A percentile compares a stretch with the other conserved stretches of the same genome.
phyloP scores from a whole-genome alignment of 1,284 basidiomycete species.

The Naganishia sp. region DNA sequence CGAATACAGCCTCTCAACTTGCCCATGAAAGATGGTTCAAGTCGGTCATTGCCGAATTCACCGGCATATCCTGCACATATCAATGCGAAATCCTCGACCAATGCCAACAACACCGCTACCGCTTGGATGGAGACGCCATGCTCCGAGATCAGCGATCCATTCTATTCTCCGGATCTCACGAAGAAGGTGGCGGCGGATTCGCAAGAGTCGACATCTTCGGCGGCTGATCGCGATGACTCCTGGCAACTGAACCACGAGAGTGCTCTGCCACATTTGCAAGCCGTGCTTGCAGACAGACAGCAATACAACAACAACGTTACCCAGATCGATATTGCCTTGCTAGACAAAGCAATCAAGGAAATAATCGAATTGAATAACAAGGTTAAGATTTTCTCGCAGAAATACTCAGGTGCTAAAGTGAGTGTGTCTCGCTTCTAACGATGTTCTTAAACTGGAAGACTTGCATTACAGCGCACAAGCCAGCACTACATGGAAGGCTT shows the following conservation, averaged over 20 bases:
- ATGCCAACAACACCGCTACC: background rate
- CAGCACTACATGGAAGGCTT: slow-evolving; percentile 90
- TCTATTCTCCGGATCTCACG: slow-evolving; percentile 37
- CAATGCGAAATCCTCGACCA: background rate
- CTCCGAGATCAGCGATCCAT: slow-evolving; percentile 31
- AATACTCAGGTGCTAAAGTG: slow-evolving; percentile 84
- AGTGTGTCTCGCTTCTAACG: background rate
- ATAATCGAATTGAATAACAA: slow-evolving; percentile 69
- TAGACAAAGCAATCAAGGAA: slow-evolving; percentile 70
- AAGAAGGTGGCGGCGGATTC: slow-evolving; percentile 38
- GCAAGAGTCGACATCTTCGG: slow-evolving; percentile 30
- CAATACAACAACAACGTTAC: slow-evolving; percentile 66
- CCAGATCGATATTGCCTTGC: slow-evolving; percentile 70
- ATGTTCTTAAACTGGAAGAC: background rate
- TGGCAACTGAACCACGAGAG: slow-evolving; percentile 8
- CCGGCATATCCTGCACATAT: slow-evolving; percentile 8
- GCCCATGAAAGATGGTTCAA: slow-evolving; percentile 11
- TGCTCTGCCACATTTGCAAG: slow-evolving; percentile 58
- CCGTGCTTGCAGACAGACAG: slow-evolving; percentile 65
- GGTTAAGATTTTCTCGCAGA: slow-evolving; percentile 67
- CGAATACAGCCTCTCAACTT: slow-evolving; percentile 18
- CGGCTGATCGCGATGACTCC: slow-evolving; percentile 34
- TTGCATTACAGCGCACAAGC: slow-evolving; percentile 69
- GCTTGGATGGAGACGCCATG: slow-evolving; percentile 14
- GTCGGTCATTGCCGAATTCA: slow-evolving; percentile 13